Evolutionary conservation across 176 grass and related monocot species (phyloP).

Genomic region (Carex kokanica): DNA sequence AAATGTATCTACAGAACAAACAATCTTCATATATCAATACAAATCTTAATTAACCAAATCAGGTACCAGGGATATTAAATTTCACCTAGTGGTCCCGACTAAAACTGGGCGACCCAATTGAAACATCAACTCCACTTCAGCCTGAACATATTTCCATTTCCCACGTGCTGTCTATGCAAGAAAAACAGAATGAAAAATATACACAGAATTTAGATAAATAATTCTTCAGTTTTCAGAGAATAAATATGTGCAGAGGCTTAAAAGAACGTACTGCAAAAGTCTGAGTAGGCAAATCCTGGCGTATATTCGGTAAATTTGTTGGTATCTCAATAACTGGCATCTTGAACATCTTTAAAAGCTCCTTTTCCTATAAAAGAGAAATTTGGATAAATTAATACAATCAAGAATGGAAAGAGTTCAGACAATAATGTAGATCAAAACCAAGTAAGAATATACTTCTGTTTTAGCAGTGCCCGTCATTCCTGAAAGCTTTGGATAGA

Average conservation of each 20-base stretch:
- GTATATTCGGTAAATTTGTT: slow-evolving; percentile 91
- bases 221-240: neutral
- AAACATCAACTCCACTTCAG: slow-evolving; percentile 86
- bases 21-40: neutral
- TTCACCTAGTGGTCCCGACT: slow-evolving; percentile 93
- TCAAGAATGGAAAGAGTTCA: slow-evolving; percentile 6
- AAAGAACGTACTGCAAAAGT: slow-evolving; percentile 79
- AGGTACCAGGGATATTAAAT: slow-evolving; percentile 11
- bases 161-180: slow-evolving; percentile 74
- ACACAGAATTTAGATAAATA: slow-evolving; percentile 3
- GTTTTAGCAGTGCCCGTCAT: slow-evolving; percentile 99
- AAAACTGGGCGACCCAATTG: slow-evolving; percentile 83
- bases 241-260: neutral
- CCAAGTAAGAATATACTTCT: slow-evolving; percentile 44
- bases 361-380: slow-evolving; percentile 68
- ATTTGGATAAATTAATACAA: slow-evolving; percentile 24
- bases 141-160: slow-evolving; percentile 86
- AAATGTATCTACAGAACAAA: neutral
- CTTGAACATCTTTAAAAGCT: slow-evolving; percentile 98
- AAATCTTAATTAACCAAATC: neutral
- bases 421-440: neutral
- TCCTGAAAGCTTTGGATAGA: slow-evolving; percentile 94
- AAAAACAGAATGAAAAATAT: slow-evolving; percentile 17
- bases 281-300: slow-evolving; percentile 82
- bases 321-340: slow-evolving; percentile 96